Conservation (phyloP, 176 grass and related monocot species). For the Hyparrhenia diplandra region DNA sequence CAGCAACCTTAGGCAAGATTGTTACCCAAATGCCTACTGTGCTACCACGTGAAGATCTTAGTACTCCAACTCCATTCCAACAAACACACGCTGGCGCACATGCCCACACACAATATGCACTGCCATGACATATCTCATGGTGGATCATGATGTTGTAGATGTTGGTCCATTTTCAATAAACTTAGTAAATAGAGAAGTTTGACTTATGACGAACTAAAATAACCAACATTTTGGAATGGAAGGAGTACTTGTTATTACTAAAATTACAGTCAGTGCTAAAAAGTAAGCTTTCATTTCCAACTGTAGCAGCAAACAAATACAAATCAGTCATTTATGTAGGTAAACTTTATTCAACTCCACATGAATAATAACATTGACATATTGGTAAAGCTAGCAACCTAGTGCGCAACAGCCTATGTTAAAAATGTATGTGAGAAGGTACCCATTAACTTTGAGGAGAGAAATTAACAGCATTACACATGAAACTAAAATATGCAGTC, state of each 20-base stretch:
- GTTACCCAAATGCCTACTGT: neutral
- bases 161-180: neutral
- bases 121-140: neutral
- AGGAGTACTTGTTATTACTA: neutral
- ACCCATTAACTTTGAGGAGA: neutral
- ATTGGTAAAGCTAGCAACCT: neutral
- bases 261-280: constrained; percentile 3
- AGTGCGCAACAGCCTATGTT: neutral
- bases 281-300: neutral
- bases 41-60: neutral
- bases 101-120: neutral
- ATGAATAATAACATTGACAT: neutral
- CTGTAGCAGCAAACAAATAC: neutral
- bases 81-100: neutral
- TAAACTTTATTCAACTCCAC: constrained; percentile 7
- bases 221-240: neutral
- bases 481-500: neutral
- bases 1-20: neutral
- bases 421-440: constrained; percentile 2
- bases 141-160: neutral
- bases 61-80: neutral
- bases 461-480: neutral
- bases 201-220: neutral
- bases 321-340: neutral
- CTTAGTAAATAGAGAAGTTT: neutral